Base-by-base conservation (phyloP, 2,329 filamentous ascomycete genomes). In the Alternaria panax region DNA sequence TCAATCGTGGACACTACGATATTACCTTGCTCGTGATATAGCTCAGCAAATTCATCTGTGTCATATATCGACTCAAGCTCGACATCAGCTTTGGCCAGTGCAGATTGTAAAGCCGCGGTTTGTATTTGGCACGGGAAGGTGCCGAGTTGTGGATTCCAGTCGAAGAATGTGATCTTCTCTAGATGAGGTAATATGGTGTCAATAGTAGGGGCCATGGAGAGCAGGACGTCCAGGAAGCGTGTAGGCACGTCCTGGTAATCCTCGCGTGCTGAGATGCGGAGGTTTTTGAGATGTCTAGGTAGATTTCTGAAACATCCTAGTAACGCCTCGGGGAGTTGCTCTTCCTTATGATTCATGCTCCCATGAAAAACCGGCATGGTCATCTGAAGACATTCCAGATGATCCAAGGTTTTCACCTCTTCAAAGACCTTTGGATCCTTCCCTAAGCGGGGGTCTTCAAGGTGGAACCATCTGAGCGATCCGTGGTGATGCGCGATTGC, bases 121-220 rank as follows among this genome's bases (percentile, higher is more conserved):
- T 28, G 12, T 1, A 32, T 59, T 25, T 61, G 59, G 24, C 59
- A 54, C 0, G 59, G 40, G 5, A 61, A 61, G 12, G 34, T 54
- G 11, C 59, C 54, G 8, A 38, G 30, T 16, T 59, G 20, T 1
- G 50, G 54, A 14, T 54, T 16, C 59, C 59, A 61, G 40, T 27
- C 54, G 9, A 42, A 18, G 22, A 61, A 28, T 20, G 34, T 30
- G 2, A 61, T 24, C 7, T 12, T 32, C 7, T n/a, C 38, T 8
- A 61, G 40, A 20, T 28, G 5, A 11, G 51, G 54, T 2, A 61
- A 12, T 16, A 51, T 18, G 3, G 32, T n/a, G 11, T 38, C 36
- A 8, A 61, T 50, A 2, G n/a, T 41, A 2, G 50, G 22, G 25
- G 43, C 50, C 16, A 61, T 12, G 2, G 2, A 18, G 22, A 24